phyloP scores from a whole-genome alignment of 139 green algal genomes.

The Astrephomene gubernaculifera region DNA sequence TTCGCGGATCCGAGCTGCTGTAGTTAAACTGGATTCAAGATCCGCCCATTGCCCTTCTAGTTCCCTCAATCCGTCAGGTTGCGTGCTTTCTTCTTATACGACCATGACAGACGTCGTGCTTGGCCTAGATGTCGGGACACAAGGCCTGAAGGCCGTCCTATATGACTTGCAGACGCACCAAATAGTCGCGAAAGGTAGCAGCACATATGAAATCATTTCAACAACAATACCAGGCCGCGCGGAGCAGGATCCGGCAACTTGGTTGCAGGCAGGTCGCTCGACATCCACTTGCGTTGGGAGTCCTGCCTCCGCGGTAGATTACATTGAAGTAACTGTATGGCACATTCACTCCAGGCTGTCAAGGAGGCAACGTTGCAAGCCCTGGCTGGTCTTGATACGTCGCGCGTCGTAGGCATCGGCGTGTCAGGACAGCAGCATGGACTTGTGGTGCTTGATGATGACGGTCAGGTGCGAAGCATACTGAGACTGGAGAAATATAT shows the following conservation, averaged over 20 bases:
- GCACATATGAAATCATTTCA: constrained; percentile 65
- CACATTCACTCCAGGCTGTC: constrained; percentile 22
- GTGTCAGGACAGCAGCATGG: constrained; percentile 95
- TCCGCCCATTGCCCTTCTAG: no score
- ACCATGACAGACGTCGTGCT: no score
- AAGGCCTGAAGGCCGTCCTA: constrained; percentile 80
- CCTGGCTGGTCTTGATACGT: constrained; percentile 39
- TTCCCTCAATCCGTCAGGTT: no score
- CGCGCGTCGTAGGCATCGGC: constrained; percentile 67
- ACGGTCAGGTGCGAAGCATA: constrained; percentile 49
- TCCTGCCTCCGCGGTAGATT: no score
- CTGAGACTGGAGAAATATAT: no score
- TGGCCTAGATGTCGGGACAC: constrained; percentile 82
- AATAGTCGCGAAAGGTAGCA: constrained; percentile 65
- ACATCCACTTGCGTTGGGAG: no score
- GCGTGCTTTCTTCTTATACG: no score
- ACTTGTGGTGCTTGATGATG: constrained; percentile 78
- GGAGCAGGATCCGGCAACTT: constrained; percentile 83
- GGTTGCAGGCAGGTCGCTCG: constrained; percentile 72
- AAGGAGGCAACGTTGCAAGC: constrained; percentile 49
- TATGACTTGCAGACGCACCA: constrained; percentile 57
- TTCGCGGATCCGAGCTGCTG: no score
- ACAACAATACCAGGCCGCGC: constrained; percentile 68
- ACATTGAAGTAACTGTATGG: no score
- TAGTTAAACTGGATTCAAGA: no score